phyloP scores from a whole-genome alignment of 768 basidiomycete species.

The Hericium alpestre region DNA sequence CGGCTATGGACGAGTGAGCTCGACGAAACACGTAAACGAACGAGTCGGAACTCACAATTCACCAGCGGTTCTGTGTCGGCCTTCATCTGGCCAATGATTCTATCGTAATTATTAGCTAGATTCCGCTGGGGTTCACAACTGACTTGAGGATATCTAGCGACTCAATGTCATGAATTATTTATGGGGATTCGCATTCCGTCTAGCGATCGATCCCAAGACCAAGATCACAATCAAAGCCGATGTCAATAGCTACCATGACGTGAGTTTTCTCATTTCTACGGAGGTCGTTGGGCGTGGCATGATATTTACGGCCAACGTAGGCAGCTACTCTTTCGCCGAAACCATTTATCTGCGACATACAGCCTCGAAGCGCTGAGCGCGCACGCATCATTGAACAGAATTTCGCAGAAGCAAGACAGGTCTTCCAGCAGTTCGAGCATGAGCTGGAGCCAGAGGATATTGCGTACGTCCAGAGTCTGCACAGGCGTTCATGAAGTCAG shows the following conservation, averaged over 20 bases:
- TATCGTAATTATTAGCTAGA: not conserved
- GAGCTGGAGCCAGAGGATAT: not conserved
- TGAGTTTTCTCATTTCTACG: not conserved
- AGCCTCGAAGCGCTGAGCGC: not conserved
- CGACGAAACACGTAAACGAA: not conserved
- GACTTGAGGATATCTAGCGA: not conserved
- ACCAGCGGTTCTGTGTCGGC: not conserved
- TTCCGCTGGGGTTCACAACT: not conserved
- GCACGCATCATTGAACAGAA: not conserved
- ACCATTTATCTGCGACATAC: not conserved
- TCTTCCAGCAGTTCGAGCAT: not conserved
- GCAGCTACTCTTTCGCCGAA: not conserved
- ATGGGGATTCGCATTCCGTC: not conserved
- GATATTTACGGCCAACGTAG: not conserved
- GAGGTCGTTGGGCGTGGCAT: not conserved
- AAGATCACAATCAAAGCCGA: not conserved
- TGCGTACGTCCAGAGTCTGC: not conserved
- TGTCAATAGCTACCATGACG: not conserved
- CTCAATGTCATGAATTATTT: not conserved
- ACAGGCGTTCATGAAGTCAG: not conserved
- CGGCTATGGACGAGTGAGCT: not conserved
- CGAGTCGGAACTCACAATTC: not conserved
- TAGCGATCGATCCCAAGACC: not conserved
- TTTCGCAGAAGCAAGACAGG: not conserved
- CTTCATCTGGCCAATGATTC: not conserved